Percentiles rank a stretch among this genome's conserved stretches.
These are phyloP conservation scores for Cyanophora paradoxa DNA, from an alignment of 78 protist genomes.

Conservation along the genomic window DNA sequence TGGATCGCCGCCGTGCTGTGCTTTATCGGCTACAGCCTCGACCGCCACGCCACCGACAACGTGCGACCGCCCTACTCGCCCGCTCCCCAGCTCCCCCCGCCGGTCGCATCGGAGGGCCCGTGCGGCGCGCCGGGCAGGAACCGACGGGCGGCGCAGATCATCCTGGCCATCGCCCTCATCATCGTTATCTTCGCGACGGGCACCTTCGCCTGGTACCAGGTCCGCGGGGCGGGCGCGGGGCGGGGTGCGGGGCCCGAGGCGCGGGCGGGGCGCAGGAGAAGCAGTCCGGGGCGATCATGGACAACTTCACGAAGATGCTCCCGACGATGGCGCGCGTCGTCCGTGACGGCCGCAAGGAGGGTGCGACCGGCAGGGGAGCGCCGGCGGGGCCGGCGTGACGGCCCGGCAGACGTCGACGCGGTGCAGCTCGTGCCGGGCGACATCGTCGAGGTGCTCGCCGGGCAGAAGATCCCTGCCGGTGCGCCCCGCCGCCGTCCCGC, in stretches of 20 bases:
- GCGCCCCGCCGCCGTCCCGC: slow-evolving; percentile 55
- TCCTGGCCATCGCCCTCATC: slow-evolving; percentile 63
- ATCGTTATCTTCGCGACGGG: slow-evolving; percentile 72
- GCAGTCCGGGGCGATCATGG: slow-evolving; percentile 66
- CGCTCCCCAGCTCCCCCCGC: no score
- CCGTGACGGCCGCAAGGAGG: slow-evolving; percentile 56
- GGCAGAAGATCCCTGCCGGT: slow-evolving; percentile 83
- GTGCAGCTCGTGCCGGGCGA: slow-evolving; percentile 74
- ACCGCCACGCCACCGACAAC: slow-evolving; percentile 7
- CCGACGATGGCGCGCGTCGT: slow-evolving; percentile 52
- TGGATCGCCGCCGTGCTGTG: slow-evolving; percentile 54
- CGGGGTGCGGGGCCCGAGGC: no score
- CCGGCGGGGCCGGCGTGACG: no score
- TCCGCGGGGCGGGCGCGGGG: no score
- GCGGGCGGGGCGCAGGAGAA: no score
- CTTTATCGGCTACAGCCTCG: slow-evolving; percentile 39
- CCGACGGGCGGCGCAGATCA: background rate
- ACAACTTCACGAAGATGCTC: slow-evolving; percentile 42
- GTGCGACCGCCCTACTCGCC: no score
- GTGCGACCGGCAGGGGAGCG: no score
- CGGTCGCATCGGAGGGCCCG: no score
- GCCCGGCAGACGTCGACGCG: slow-evolving; percentile 23
- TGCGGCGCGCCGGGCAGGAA: no score
- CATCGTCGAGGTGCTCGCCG: slow-evolving; percentile 44
- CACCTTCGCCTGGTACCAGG: slow-evolving; percentile 69